These are phyloP conservation scores for Coffea humblotiana DNA, from an alignment of 305 asterid genomes.

Conservation along the genomic window DNA sequence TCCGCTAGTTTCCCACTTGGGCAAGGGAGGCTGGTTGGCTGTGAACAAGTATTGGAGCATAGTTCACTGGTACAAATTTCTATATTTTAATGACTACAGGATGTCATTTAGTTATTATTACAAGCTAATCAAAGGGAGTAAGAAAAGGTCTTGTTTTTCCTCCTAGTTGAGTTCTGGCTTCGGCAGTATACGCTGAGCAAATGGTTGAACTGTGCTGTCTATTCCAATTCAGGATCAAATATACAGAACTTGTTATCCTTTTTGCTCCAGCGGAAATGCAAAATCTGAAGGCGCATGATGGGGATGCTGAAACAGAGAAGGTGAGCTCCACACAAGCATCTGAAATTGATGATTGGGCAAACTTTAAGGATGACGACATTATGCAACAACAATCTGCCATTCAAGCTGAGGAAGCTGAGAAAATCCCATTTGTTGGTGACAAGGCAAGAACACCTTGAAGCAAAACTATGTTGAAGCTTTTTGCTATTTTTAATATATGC, in stretches of 20 bases:
- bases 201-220: constrained; percentile 1
- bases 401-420: constrained; percentile 66
- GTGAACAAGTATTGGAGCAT: not conserved
- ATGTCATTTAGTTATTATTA: not conserved
- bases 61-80: not conserved
- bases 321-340: constrained; percentile 36
- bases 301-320: constrained; percentile 41
- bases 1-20: not conserved
- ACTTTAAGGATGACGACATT: constrained; percentile 69
- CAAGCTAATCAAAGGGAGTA: not conserved
- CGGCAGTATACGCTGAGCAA: not conserved
- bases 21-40: not conserved
- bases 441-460: constrained; percentile 52
- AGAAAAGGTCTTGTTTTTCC: not conserved
- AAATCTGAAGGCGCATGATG: constrained; percentile 48
- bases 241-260: constrained; percentile 4
- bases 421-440: constrained; percentile 76
- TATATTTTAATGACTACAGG: not conserved
- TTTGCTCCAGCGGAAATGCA: constrained; percentile 41
- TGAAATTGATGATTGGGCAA: constrained; percentile 56
- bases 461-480: not conserved
- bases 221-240: not conserved
- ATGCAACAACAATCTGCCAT: constrained; percentile 68
- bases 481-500: not conserved
- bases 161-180: not conserved